Conservation (phyloP, 1,284 basidiomycete genomes). For the Hemileccinum hortonii region DNA sequence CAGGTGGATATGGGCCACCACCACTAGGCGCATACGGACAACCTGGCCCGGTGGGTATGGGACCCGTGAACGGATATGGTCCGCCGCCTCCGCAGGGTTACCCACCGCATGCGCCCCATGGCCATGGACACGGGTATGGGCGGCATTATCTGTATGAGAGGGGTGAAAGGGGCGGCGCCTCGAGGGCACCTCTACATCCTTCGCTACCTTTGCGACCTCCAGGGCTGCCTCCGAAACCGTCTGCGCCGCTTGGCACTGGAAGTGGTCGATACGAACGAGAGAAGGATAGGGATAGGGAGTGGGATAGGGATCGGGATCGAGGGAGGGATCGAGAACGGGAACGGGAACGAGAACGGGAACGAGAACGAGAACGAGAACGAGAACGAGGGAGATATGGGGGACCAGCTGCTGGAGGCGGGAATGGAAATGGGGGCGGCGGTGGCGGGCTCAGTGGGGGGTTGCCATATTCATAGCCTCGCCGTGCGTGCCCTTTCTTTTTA, state of each 20-base stretch:
- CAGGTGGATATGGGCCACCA: constrained; percentile 13
- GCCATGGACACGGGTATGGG: constrained; percentile 10
- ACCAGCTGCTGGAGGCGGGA: constrained; percentile 1
- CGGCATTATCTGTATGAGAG: constrained; percentile 17
- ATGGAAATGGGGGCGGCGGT: constrained; percentile 6
- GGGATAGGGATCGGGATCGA: constrained; percentile 7
- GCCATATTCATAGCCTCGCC: constrained; percentile 21
- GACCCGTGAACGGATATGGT: constrained; percentile 19
- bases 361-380: neutral
- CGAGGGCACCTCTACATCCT: constrained; percentile 14
- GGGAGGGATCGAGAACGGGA: constrained; percentile 1
- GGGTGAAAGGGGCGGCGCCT: constrained; percentile 9
- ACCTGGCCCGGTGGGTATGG: constrained; percentile 4
- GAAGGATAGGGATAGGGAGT: constrained; percentile 6
- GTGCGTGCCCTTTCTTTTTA: neutral
- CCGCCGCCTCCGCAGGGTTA: constrained; percentile 19
- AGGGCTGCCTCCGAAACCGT: constrained; percentile 22
- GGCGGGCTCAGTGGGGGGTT: constrained; percentile 23
- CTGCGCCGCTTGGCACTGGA: constrained; percentile 15
- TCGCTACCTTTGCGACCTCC: constrained; percentile 21
- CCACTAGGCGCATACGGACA: constrained; percentile 17
- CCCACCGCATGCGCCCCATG: constrained; percentile 13
- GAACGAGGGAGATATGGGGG: constrained; percentile 12
- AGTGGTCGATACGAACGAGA: constrained; percentile 24
- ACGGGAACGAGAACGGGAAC: constrained; percentile 2